Percentiles rank a stretch among this genome's conserved stretches.
Conservation (phyloP, 2,329 filamentous ascomycete genomes). For the Apiospora koreana region DNA sequence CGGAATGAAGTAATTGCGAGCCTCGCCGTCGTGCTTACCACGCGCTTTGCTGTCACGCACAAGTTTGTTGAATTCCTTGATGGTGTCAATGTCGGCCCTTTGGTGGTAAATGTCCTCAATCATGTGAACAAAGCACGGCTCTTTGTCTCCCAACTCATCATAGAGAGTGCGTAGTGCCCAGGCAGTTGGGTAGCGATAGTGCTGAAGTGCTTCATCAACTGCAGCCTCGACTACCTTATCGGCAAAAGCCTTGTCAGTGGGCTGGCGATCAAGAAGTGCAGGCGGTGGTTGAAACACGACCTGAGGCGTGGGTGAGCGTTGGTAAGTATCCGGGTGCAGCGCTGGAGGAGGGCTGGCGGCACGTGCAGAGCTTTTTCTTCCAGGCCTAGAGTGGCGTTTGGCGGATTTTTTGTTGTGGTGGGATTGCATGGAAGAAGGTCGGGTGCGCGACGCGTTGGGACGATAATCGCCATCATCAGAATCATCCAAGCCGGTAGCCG, state of each 20-base stretch:
- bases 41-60: slow-evolving; percentile 58
- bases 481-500: slow-evolving; percentile 28
- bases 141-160: slow-evolving; percentile 53
- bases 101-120: slow-evolving; percentile 60
- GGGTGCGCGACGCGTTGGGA: slow-evolving; percentile 32
- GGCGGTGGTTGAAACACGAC: neutral
- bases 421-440: neutral
- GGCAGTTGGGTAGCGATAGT: slow-evolving; percentile 61
- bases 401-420: slow-evolving; percentile 15
- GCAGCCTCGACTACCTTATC: slow-evolving; percentile 57
- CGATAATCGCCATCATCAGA: slow-evolving; percentile 46
- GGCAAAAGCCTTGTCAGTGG: slow-evolving; percentile 44
- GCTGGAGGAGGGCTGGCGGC: slow-evolving; percentile 19
- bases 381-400: slow-evolving; percentile 11
- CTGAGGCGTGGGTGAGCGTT: neutral
- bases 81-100: slow-evolving; percentile 53
- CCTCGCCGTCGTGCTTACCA: slow-evolving; percentile 53
- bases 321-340: neutral
- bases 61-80: slow-evolving; percentile 52
- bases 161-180: slow-evolving; percentile 62
- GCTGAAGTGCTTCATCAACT: slow-evolving; percentile 59
- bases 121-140: slow-evolving; percentile 56
- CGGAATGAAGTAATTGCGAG: slow-evolving; percentile 55
- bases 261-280: slow-evolving; percentile 14
- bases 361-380: slow-evolving; percentile 17